phyloP scores from a whole-genome alignment of 768 basidiomycete genomes.

The Strobilomyces echinocephalus region DNA sequence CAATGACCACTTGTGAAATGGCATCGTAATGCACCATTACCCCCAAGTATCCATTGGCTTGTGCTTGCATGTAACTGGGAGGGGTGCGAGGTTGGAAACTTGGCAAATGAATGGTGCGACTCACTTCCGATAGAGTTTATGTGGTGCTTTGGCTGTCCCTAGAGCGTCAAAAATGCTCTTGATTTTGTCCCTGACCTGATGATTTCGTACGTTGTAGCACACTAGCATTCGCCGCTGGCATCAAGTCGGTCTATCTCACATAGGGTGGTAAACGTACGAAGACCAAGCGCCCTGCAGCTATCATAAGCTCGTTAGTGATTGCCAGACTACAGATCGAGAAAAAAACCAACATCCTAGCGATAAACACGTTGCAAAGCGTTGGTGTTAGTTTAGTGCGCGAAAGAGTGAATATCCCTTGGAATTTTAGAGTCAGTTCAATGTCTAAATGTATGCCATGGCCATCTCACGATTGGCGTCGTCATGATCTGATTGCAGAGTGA shows the following conservation, averaged over 20 bases:
- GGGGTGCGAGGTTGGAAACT: background rate
- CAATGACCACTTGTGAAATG: background rate
- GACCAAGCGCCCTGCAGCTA: constrained; percentile 45
- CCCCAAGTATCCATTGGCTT: constrained; percentile 9
- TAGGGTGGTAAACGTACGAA: constrained; percentile 35
- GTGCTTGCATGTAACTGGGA: background rate
- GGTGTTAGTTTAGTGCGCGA: constrained; percentile 11
- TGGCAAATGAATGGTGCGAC: background rate
- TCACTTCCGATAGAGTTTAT: constrained; percentile 10
- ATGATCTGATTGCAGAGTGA: constrained; percentile 25
- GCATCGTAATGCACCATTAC: constrained; percentile 13
- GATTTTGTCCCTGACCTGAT: background rate
- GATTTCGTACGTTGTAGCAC: constrained; percentile 24
- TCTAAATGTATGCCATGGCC: background rate
- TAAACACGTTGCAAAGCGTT: constrained; percentile 35
- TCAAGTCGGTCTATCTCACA: background rate
- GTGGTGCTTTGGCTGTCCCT: background rate
- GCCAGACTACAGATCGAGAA: background rate
- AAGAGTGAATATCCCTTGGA: constrained; percentile 2
- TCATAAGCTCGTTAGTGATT: background rate
- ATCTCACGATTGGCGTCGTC: constrained; percentile 22
- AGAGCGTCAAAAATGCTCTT: constrained; percentile 9
- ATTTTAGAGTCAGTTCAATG: background rate
- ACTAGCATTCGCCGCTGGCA: constrained; percentile 3
- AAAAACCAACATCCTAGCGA: constrained; percentile 43